Percentiles rank a stretch among this genome's conserved stretches.
These are phyloP conservation scores for Nidula microcarpa DNA, from an alignment of 768 basidiomycete species.

Conservation along the genomic window DNA sequence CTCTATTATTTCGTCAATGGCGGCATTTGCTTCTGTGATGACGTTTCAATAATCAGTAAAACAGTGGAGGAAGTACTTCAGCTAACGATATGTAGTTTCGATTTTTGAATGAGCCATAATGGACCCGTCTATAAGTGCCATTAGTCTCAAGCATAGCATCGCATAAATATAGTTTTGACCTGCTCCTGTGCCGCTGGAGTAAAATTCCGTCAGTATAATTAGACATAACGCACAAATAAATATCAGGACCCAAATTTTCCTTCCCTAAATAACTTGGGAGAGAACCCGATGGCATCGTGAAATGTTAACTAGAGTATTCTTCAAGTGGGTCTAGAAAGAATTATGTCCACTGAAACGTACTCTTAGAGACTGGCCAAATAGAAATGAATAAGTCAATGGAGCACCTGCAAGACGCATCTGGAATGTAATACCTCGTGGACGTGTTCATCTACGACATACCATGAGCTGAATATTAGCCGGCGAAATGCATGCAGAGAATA, in stretches of 20 bases:
- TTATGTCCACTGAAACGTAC: slow-evolving; percentile 4
- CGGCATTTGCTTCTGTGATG: slow-evolving; percentile 16
- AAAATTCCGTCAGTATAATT: neutral
- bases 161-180: slow-evolving; percentile 2
- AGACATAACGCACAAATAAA: neutral
- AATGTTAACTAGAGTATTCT: slow-evolving; percentile 14
- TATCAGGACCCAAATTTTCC: slow-evolving; percentile 16
- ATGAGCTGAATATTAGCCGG: neutral
- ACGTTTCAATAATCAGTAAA: neutral
- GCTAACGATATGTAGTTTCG: slow-evolving; percentile 7
- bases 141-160: neutral
- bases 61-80: neutral
- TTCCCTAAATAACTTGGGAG: slow-evolving; percentile 11
- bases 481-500: neutral
- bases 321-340: neutral
- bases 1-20: slow-evolving; percentile 27
- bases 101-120: slow-evolving; percentile 18
- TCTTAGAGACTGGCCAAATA: slow-evolving; percentile 10
- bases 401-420: neutral
- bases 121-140: slow-evolving; percentile 14
- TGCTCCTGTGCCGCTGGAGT: slow-evolving; percentile 11
- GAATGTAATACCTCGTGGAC: slow-evolving; percentile 17
- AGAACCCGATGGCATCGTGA: slow-evolving; percentile 30
- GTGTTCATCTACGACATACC: slow-evolving; percentile 15
- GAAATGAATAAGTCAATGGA: neutral